These are phyloP conservation scores for Melampsora americana DNA, from an alignment of 1,284 basidiomycete genomes.

Conservation along the genomic window DNA sequence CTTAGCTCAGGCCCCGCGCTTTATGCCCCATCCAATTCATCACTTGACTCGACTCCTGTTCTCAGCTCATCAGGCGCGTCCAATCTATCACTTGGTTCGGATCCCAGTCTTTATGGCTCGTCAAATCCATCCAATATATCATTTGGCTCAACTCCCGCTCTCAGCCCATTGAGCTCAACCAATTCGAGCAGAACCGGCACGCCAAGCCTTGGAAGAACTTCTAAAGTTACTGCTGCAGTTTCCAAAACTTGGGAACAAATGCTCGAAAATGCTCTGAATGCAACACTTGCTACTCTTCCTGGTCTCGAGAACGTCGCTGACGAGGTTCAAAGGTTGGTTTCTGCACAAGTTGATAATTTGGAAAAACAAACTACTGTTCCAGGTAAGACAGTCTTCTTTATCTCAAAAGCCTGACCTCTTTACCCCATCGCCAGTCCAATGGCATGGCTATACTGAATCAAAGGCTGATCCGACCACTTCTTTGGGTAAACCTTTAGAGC, in stretches of 20 bases:
- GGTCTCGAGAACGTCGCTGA: constrained; percentile 14
- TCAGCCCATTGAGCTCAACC: too few species aligned
- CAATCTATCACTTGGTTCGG: too few species aligned
- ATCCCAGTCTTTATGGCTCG: too few species aligned
- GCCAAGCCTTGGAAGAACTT: too few species aligned
- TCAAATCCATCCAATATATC: too few species aligned
- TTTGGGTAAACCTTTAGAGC: constrained; percentile 7
- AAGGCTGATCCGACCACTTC: not conserved
- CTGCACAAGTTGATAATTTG: not conserved
- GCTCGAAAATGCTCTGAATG: constrained; percentile 18
- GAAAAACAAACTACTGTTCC: not conserved
- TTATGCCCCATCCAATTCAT: too few species aligned
- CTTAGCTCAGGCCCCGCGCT: too few species aligned
- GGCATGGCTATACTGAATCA: not conserved
- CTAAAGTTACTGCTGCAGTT: too few species aligned
- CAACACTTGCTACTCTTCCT: constrained; percentile 19
- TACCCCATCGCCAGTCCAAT: not conserved
- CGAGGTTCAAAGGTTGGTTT: constrained; percentile 15
- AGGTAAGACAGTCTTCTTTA: not conserved
- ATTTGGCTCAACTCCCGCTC: too few species aligned
- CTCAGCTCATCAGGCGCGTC: too few species aligned
- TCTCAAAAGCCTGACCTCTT: not conserved
- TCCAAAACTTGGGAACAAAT: not conserved
- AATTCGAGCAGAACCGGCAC: too few species aligned
- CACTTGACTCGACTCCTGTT: too few species aligned